Conservation (phyloP, 2,329 filamentous ascomycete genomes). For the Neurospora sp. region DNA sequence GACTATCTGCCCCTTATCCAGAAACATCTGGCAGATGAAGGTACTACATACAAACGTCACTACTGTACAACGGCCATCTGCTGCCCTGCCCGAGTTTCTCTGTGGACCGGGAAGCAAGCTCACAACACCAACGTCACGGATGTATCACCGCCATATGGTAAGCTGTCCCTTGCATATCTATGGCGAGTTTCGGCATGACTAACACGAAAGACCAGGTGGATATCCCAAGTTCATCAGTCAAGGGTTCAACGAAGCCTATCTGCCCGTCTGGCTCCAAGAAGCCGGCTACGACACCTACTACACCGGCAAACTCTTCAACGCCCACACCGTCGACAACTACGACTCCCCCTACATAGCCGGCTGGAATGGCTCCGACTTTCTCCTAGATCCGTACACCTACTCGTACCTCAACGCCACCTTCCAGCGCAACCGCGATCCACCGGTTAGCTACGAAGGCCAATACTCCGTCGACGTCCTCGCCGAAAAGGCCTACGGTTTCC, state of each 20-base stretch:
- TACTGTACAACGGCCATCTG: slow-evolving; percentile 53
- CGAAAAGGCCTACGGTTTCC: slow-evolving; percentile 15
- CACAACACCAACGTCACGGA: slow-evolving; percentile 55
- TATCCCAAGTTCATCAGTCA: slow-evolving; percentile 41
- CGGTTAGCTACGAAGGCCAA: slow-evolving; percentile 24
- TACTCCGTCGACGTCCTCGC: slow-evolving; percentile 17
- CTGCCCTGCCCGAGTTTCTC: slow-evolving; percentile 50
- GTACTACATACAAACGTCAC: slow-evolving; percentile 45
- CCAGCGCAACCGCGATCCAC: slow-evolving; percentile 44
- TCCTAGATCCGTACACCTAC: slow-evolving; percentile 59
- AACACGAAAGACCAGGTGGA: slow-evolving; percentile 20
- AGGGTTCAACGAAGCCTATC: slow-evolving; percentile 38
- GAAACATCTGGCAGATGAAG: slow-evolving; percentile 44
- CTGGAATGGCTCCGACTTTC: slow-evolving; percentile 45
- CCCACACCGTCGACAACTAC: slow-evolving; percentile 38
- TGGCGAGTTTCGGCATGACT: not conserved
- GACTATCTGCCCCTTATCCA: slow-evolving; percentile 46
- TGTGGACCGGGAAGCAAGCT: slow-evolving; percentile 51
- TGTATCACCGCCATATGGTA: slow-evolving; percentile 18
- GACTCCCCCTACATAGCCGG: slow-evolving; percentile 41
- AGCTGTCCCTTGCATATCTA: slow-evolving; percentile 21
- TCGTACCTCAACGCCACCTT: slow-evolving; percentile 56
- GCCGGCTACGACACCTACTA: slow-evolving; percentile 44
- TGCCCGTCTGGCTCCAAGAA: slow-evolving; percentile 41
- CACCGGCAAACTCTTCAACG: slow-evolving; percentile 45